Conservation (phyloP, 1,284 basidiomycete species). For the Boletellus sp. region DNA sequence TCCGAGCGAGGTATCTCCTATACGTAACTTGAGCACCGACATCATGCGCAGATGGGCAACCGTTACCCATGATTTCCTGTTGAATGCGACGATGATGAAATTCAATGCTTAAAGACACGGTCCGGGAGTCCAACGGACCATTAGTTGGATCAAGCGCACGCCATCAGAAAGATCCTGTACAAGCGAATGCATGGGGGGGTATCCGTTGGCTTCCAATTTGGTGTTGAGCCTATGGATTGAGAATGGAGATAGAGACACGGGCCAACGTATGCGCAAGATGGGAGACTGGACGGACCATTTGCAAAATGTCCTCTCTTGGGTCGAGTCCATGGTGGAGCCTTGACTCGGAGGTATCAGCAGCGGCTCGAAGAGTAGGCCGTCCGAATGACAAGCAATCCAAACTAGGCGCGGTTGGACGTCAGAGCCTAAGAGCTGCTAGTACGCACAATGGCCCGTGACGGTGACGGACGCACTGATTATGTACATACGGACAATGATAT, state of each 20-base stretch:
- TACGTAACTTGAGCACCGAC: conserved; percentile 10
- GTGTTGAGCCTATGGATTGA: conserved; percentile 78
- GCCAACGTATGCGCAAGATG: neutral
- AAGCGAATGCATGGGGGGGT: conserved; percentile 89
- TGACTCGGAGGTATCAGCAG: neutral
- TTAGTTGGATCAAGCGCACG: conserved; percentile 88
- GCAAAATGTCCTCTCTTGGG: conserved; percentile 67
- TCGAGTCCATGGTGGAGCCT: conserved; percentile 27
- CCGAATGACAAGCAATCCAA: neutral
- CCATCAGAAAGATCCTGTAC: conserved; percentile 92
- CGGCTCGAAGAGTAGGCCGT: neutral
- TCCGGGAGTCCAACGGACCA: conserved; percentile 50
- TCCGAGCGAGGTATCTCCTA: conserved; percentile 87
- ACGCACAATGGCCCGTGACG: neutral
- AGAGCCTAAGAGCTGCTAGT: neutral
- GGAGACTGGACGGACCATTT: conserved; percentile 62
- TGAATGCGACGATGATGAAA: conserved; percentile 1
- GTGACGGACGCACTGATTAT: conserved; percentile 23
- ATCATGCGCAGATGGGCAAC: conserved; percentile 3
- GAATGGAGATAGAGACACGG: neutral
- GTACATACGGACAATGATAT: neutral
- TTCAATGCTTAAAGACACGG: neutral
- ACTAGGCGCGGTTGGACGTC: neutral
- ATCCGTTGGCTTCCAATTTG: conserved; percentile 81
- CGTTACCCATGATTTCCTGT: conserved; percentile 89